Evolutionary conservation across 2,329 filamentous ascomycete genomes (phyloP).

Genomic region (Alternaria arborescens): DNA sequence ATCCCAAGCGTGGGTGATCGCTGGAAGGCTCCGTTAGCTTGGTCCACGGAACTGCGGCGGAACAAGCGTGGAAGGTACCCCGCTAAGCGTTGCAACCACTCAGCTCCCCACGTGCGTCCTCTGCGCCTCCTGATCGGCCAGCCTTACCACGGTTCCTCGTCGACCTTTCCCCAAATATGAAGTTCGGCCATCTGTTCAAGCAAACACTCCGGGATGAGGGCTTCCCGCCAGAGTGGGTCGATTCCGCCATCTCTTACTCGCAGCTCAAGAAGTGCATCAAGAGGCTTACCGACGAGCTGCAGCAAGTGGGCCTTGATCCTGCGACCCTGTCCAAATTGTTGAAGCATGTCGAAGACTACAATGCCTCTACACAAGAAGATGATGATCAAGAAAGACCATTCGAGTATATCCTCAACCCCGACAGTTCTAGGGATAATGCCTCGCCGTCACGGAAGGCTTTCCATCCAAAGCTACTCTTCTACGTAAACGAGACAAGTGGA

Average conservation of each 20-base stretch:
- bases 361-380: constrained; percentile 32
- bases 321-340: constrained; percentile 74
- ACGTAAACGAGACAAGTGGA: constrained; percentile 72
- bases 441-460: constrained; percentile 52
- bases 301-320: constrained; percentile 74
- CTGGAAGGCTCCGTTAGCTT: constrained; percentile 5
- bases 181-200: constrained; percentile 83
- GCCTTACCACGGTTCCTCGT: constrained; percentile 22
- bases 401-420: constrained; percentile 47
- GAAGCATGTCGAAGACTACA: constrained; percentile 53
- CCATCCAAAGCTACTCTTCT: constrained; percentile 74
- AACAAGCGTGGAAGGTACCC: constrained; percentile 12
- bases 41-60: constrained; percentile 18
- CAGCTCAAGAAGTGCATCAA: constrained; percentile 91
- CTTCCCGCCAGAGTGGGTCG: constrained; percentile 76
- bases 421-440: constrained; percentile 12
- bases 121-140: constrained; percentile 33
- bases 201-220: constrained; percentile 73
- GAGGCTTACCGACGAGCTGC: constrained; percentile 76
- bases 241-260: constrained; percentile 81
- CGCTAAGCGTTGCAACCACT: constrained; percentile 23
- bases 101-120: constrained; percentile 39
- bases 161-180: constrained; percentile 65
- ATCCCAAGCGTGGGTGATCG: constrained; percentile 4
- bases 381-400: constrained; percentile 45